Conservation (phyloP, 73 alveolate species). For the Symbiodinium pilosum region DNA sequence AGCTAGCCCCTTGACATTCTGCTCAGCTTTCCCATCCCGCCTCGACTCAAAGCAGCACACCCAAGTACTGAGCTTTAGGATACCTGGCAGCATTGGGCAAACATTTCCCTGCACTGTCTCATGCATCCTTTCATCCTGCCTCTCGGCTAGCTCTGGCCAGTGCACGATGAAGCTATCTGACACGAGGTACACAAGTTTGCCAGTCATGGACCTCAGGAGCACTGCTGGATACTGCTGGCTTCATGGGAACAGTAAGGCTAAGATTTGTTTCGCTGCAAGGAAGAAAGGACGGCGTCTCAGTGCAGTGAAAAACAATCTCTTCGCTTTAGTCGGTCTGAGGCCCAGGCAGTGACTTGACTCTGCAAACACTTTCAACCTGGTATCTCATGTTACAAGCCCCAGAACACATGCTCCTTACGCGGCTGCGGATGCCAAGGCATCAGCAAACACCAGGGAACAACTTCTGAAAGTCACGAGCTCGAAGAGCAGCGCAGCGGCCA, state of each 20-base stretch:
- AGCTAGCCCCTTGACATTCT: too few species aligned
- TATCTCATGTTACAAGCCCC: too few species aligned
- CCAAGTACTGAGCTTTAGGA: constrained; percentile 56
- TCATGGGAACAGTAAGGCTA: too few species aligned
- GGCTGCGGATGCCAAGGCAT: background rate
- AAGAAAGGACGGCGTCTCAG: too few species aligned
- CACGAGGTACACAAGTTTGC: constrained; percentile 43
- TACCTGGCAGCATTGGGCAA: constrained; percentile 40
- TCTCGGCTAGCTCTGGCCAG: constrained; percentile 75
- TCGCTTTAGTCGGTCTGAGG: background rate
- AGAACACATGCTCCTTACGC: too few species aligned
- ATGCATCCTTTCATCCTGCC: background rate
- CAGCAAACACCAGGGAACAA: constrained; percentile 25
- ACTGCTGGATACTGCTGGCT: too few species aligned
- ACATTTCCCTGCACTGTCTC: background rate
- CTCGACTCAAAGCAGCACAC: constrained; percentile 10
- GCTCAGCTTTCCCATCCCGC: background rate
- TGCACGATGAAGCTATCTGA: constrained; percentile 68
- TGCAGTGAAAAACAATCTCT: too few species aligned
- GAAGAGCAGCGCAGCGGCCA: constrained; percentile 56
- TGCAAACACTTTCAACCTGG: constrained; percentile 84
- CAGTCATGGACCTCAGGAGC: constrained; percentile 79
- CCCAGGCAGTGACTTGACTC: constrained; percentile 48
- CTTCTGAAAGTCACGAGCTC: constrained; percentile 55
- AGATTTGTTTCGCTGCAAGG: too few species aligned